Conservation (phyloP, 2,329 filamentous ascomycete species). For the Colletotrichum eremochloae region DNA sequence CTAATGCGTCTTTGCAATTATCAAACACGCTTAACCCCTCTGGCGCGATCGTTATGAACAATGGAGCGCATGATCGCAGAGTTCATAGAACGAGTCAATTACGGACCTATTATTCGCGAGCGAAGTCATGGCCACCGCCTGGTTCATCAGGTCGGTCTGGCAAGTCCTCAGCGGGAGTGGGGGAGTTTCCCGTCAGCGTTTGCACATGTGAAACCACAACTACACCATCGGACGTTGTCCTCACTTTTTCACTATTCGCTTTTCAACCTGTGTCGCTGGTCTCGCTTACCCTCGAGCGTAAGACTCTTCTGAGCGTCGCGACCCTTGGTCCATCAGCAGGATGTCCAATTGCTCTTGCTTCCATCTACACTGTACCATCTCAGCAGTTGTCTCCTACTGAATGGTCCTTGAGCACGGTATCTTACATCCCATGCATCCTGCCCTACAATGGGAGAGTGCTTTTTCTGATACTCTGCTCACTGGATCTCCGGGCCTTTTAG, state of each 20-base stretch:
- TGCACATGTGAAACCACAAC: constrained; percentile 21
- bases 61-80: background rate
- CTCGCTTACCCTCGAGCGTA: background rate
- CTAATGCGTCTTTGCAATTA: background rate
- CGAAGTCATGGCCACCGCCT: background rate
- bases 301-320: background rate
- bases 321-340: background rate
- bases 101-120: background rate
- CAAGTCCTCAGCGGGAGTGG: background rate
- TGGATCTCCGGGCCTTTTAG: background rate
- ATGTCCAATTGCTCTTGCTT: background rate
- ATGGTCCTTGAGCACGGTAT: background rate
- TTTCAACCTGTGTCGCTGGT: background rate
- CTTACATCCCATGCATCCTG: background rate
- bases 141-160: constrained; percentile 2
- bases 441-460: background rate
- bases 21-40: background rate
- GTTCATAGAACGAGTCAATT: background rate
- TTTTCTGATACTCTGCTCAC: background rate
- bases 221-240: constrained; percentile 10
- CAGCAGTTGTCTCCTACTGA: background rate
- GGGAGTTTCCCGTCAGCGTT: constrained; percentile 19
- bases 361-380: background rate
- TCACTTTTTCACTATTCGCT: constrained; percentile 1
- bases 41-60: background rate